These are phyloP conservation scores for Scedosporium dehoogii DNA, from an alignment of 2,329 filamentous ascomycete genomes.

Conservation along the genomic window DNA sequence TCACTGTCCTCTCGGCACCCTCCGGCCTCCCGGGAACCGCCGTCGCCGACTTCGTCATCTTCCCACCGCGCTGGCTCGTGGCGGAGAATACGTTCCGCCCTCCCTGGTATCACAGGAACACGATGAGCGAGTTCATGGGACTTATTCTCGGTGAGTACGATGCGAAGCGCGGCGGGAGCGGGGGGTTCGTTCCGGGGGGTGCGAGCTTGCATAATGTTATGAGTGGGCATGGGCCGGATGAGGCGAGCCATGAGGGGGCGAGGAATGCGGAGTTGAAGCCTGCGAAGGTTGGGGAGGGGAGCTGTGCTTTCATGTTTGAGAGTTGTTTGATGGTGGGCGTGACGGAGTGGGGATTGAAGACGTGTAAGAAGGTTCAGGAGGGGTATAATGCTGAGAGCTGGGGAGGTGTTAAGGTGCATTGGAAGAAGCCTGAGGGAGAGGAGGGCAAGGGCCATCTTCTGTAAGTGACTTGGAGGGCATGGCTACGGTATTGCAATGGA, in stretches of 20 bases:
- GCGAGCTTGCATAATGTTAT: slow-evolving; percentile 60
- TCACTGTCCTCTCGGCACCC: slow-evolving; percentile 58
- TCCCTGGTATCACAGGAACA: slow-evolving; percentile 64
- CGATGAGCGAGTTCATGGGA: slow-evolving; percentile 57
- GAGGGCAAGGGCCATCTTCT: slow-evolving; percentile 17
- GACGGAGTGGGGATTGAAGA: slow-evolving; percentile 55
- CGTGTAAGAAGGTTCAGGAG: slow-evolving; percentile 50
- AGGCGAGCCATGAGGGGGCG: slow-evolving; percentile 44
- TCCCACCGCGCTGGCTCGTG: slow-evolving; percentile 62
- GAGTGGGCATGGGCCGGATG: slow-evolving; percentile 57
- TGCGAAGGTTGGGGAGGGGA: slow-evolving; percentile 47
- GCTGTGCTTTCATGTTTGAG: slow-evolving; percentile 62
- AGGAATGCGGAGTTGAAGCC: slow-evolving; percentile 44
- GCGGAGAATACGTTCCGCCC: slow-evolving; percentile 61
- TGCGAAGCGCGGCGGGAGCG: slow-evolving; percentile 44
- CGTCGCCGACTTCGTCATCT: slow-evolving; percentile 62
- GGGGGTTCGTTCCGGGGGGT: slow-evolving; percentile 49
- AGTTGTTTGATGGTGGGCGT: slow-evolving; percentile 61
- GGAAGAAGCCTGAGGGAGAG: slow-evolving; percentile 32
- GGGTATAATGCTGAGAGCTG: slow-evolving; percentile 77
- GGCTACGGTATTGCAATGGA: neutral
- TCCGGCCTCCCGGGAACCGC: slow-evolving; percentile 53
- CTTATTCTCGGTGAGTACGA: slow-evolving; percentile 50
- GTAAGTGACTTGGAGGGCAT: slow-evolving; percentile 10
- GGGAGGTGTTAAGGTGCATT: slow-evolving; percentile 57